Percentiles rank a stretch among this genome's conserved stretches.
phyloP scores from a whole-genome alignment of 2,329 filamentous ascomycete species.

The Exophiala oligosperma region DNA sequence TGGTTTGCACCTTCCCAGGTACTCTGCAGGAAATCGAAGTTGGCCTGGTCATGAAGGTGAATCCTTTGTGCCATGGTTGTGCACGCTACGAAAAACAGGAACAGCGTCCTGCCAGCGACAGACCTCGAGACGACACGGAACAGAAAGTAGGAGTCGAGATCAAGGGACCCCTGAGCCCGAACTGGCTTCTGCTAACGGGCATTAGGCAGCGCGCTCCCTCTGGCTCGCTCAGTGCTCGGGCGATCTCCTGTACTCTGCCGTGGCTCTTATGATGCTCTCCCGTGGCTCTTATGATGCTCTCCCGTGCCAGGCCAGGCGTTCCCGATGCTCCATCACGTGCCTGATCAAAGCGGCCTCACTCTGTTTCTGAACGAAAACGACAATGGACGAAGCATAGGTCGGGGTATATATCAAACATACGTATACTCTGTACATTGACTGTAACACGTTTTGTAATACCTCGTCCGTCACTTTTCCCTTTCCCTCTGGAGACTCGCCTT shows the following conservation, averaged over 20 bases:
- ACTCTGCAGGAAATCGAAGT: no score
- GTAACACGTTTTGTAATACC: no score
- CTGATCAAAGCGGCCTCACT: conserved; percentile 3
- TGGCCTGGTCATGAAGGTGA: no score
- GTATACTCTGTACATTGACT: background rate
- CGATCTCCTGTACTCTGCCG: background rate
- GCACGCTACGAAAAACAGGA: no score
- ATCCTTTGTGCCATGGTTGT: no score
- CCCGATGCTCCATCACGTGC: conserved; percentile 1
- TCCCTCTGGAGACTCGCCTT: conserved; percentile 29
- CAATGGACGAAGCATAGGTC: conserved; percentile 3
- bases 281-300: background rate
- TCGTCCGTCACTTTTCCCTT: background rate
- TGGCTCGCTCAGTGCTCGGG: background rate
- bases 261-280: no score
- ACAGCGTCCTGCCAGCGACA: no score
- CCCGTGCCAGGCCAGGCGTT: background rate
- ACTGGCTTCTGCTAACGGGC: background rate
- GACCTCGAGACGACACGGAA: no score
- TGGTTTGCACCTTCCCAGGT: no score
- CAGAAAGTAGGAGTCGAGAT: no score
- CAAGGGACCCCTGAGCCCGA: conserved; percentile 3
- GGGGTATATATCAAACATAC: conserved; percentile 2
- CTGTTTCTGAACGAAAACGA: conserved; percentile 1
- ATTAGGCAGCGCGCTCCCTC: background rate